Base-by-base conservation (phyloP, 202 grass and related monocot genomes). In the Schoenoplectus tabernaemontani region DNA sequence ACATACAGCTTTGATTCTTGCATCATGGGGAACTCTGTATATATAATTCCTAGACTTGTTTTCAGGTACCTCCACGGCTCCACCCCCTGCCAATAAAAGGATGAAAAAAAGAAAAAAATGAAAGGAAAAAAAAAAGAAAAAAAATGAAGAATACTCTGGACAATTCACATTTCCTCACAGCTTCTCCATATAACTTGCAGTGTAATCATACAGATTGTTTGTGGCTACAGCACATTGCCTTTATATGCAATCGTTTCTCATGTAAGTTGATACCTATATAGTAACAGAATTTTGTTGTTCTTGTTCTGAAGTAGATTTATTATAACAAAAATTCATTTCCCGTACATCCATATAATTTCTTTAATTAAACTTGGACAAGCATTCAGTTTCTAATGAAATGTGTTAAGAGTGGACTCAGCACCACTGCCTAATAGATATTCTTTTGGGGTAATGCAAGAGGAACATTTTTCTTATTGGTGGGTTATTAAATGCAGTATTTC, bases 161-260 rank as follows among this genome's bases (percentile, higher is more conserved):
- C 4, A 36, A 22, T 44, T 63, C 57, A 41, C 17, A 60, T 53
- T 61, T 73, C 17, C 48, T 66, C 4, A 71, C 36, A 64, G 62
- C 71, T 79, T 53, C 44, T 76, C 4, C 26, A 48, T 64, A 47
- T 57, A 37, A 4, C 70, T 39, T 38, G 43, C 81, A 87, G 81
- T 39, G 33, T 81, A 4, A 67, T 68, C 0, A 72, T 87, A 65
- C 86, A 81, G 53, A 77, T 81, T 8, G 58, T 87, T 57, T 87
- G 86, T 78, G 79, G 86, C 47, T 87, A 87, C 53, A 87, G 81
- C 81, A 84, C 86, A 11, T 73, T 84, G 39, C 86, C 86, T 64
- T 28, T 87, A 61, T 87, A 81, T 37, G 68, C 82, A 13, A 81
- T 81, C 38, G 81, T 87, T 17, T 83, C 86, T 32, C 86, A 87